A percentile compares a stretch with the other conserved stretches of the same genome.
phyloP scores from a whole-genome alignment of 768 basidiomycete genomes.

The Multifurca ochricompacta region DNA sequence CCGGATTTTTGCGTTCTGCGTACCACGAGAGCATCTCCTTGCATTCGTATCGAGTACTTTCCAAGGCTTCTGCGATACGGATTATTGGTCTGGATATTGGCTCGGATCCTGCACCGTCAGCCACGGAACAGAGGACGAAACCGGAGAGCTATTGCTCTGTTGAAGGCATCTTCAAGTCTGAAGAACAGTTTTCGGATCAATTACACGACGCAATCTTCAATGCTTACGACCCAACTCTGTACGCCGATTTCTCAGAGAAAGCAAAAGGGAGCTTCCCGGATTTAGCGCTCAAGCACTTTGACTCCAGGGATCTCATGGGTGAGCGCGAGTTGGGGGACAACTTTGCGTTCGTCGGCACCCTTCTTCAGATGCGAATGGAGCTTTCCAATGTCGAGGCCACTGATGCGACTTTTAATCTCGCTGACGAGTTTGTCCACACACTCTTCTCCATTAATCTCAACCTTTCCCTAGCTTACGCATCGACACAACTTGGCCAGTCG shows the following conservation, averaged over 20 bases:
- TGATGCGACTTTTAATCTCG: constrained; percentile 36
- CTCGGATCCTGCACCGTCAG: constrained; percentile 37
- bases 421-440: constrained; percentile 46
- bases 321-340: constrained; percentile 75
- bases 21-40: constrained; percentile 53
- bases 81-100: constrained; percentile 71
- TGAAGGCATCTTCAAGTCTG: constrained; percentile 46
- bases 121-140: constrained; percentile 32
- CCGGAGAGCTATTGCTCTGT: constrained; percentile 55
- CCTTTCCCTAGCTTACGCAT: constrained; percentile 74
- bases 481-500: constrained; percentile 63
- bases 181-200: constrained; percentile 59
- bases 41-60: constrained; percentile 61
- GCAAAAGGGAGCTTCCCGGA: constrained; percentile 48
- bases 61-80: constrained; percentile 68
- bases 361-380: constrained; percentile 55
- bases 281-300: constrained; percentile 57
- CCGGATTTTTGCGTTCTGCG: constrained; percentile 44
- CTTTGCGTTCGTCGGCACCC: constrained; percentile 60
- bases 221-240: constrained; percentile 63
- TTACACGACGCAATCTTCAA: constrained; percentile 62
- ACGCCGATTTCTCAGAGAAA: constrained; percentile 49
- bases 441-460: constrained; percentile 79
- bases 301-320: constrained; percentile 48
- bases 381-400: constrained; percentile 34